A percentile compares a stretch with the other conserved stretches of the same genome.
phyloP scores from a whole-genome alignment of 306 rosid species.

The Cucurbita maxima region DNA sequence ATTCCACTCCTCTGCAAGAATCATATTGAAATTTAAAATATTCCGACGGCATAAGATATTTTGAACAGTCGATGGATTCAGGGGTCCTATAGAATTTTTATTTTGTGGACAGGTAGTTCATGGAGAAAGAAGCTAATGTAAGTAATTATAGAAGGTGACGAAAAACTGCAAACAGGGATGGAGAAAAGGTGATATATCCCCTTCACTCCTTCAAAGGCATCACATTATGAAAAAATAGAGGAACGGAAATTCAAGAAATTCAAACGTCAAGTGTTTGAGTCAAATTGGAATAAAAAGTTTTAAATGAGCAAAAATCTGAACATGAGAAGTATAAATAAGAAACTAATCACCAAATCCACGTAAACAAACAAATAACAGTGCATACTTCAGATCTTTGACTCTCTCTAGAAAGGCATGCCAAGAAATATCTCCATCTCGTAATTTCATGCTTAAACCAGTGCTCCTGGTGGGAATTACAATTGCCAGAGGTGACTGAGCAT shows the following conservation, averaged over 20 bases:
- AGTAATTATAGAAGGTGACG: neutral
- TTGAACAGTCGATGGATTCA: neutral
- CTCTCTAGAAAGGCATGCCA: slow-evolving; percentile 70
- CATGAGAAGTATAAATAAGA: neutral
- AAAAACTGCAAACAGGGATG: neutral
- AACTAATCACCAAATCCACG: neutral
- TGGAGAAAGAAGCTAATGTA: neutral
- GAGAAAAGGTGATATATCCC: neutral
- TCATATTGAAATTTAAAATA: neutral
- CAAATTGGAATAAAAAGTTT: neutral
- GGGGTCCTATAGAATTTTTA: neutral
- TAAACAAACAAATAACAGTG: slow-evolving; percentile 1
- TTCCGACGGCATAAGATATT: neutral
- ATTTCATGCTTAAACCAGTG: slow-evolving; percentile 37
- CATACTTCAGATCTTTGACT: slow-evolving; percentile 49
- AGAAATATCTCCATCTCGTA: slow-evolving; percentile 61
- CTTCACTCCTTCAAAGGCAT: neutral
- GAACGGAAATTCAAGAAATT: neutral
- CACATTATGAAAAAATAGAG: neutral
- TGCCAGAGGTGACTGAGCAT: slow-evolving; percentile 69
- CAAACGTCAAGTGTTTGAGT: neutral
- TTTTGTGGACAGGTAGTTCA: neutral
- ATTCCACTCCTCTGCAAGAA: slow-evolving; percentile 58
- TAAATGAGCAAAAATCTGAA: neutral
- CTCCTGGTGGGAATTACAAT: slow-evolving; percentile 49